Base-by-base conservation (phyloP, 2,329 filamentous ascomycete genomes). In the Apiospora sp. region DNA sequence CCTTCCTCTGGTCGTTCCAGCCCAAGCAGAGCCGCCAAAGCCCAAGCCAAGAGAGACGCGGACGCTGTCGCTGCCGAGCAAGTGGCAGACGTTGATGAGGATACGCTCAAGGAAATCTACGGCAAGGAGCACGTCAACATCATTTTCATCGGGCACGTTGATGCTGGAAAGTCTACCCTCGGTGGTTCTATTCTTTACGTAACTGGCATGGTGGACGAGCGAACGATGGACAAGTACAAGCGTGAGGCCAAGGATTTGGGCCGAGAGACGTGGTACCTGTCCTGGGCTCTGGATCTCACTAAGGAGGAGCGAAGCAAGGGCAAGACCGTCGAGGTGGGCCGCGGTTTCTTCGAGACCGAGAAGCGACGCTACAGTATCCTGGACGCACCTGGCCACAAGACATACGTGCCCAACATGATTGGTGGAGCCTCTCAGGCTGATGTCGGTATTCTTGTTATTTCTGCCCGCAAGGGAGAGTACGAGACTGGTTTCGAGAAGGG, bases 151-250 rank as follows among this genome's bases (percentile, higher is more conserved):
- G 96, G 96, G 70, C 96, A 99, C 88, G 97, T 99, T 79, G 96
- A 99, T 86, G 96, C 96, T 70, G 96, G 96, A 78, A 99, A 99
- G 86, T 98, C 95, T 51, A 99, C 96, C 3, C 88, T 99, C 7
- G 96, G 96, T 81, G 96, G 96, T 69, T 94, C 94, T 70, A 97
- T 99, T 75, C 88, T 99, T 19, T 98, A 96, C 82, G 91, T 91
- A 70, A 98, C 96, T 6, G 96, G 96, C 74, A 99, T 98, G 96
- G 96, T 99, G n/a, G 97, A 99, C 80, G 95, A 99, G 84, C 91
- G 96, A 82, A 99, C 96, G 48, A 91, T 99, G 88, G 96, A 99
- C 71, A 99, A 99, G 85, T 98, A 98, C 88, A 98, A 96, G 89
- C 91, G 91, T 78, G 97, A 99, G 80, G 96, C 96, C 69, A 98